Percentiles rank a stretch among this genome's conserved stretches.
Evolutionary conservation across 345 rosid species (phyloP).

Genomic region (Aurinia saxatilis): DNA sequence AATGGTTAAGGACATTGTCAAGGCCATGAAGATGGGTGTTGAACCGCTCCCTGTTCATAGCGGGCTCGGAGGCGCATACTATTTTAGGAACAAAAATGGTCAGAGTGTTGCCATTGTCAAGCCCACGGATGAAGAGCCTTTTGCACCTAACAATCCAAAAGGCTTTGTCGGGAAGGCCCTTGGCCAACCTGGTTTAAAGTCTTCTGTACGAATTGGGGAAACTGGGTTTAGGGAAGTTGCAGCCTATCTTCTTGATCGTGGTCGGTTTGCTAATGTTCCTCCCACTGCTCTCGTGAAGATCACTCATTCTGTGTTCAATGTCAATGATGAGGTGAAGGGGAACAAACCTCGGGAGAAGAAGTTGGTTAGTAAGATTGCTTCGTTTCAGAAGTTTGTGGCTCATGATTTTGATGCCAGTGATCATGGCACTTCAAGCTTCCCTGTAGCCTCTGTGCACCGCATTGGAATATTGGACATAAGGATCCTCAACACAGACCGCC

Average conservation of each 20-base stretch:
- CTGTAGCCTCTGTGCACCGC: conserved; percentile 82
- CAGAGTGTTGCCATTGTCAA: conserved; percentile 88
- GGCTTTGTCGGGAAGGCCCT: conserved; percentile 98
- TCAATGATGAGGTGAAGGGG: conserved; percentile 74
- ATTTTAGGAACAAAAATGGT: conserved; percentile 64
- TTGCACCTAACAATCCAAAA: conserved; percentile 97
- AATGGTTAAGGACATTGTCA: conserved; percentile 60
- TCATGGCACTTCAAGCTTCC: conserved; percentile 95
- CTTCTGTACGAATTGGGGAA: conserved; percentile 96
- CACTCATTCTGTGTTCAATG: conserved; percentile 83
- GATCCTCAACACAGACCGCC: conserved; percentile 93
- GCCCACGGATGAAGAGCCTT: conserved; percentile 99
- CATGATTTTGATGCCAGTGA: conserved; percentile 98
- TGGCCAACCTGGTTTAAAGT: conserved; percentile 92
- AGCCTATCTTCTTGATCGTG: conserved; percentile 87
- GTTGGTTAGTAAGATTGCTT: conserved; percentile 89
- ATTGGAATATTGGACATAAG: conserved; percentile 89
- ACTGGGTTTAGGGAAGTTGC: conserved; percentile 97
- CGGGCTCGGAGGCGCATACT: conserved; percentile 97
- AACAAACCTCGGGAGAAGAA: conserved; percentile 55
- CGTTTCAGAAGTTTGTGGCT: conserved; percentile 82
- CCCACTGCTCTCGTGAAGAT: conserved; percentile 95
- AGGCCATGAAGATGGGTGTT: conserved; percentile 82
- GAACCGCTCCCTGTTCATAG: conserved; percentile 70
- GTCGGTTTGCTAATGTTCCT: conserved; percentile 84